Base-by-base conservation (phyloP, 1,139 yeast species). In the Pichia sp. region DNA sequence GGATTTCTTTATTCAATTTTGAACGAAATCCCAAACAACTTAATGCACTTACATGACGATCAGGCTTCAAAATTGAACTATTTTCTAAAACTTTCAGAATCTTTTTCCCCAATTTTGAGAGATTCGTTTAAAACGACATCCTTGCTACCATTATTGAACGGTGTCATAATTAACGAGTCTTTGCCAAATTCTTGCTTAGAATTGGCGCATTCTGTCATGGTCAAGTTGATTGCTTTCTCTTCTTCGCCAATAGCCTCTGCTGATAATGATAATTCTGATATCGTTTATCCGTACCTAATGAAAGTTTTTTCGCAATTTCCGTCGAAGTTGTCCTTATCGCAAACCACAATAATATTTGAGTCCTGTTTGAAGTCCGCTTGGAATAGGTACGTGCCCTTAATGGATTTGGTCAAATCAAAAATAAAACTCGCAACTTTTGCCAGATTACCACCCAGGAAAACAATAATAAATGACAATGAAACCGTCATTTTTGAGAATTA, bases 181-280 rank as follows among this genome's bases (percentile, higher is more conserved):
- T 47, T 52, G n/a, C 52, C 53, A 40, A 72, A 72, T 7, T 52
- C 80, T 5, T 36, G 31, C 4, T 61, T 79, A 4, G 94, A 84
- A 57, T 77, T 83, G 0, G 71, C 81, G 1, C 94, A 85, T 57
- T 79, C 88, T 0, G 85, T 81, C 0, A 65, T 81, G 51, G 64
- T 84, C 73, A 42, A 73, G 70, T 37, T 39, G 32, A 39, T 47
- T 7, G 33, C 41, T 27, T 27, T 27, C 2, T 6, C 36, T 2
- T 27, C 31, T 6, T 16, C 23, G 23, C 23, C 23, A 2, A 33
- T 29, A 16, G 52, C 72, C 69, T 50, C 60, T 64, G 44, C 61
- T 48, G 47, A 50, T 27, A 33, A 54, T 6, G 32, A 46, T 27
- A 33, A 56, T 3, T 33, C 43, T 23, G 36, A 44, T n/a, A 27